Evolutionary conservation across 2,329 filamentous ascomycete species (phyloP).

Genomic region (Aureobasidium namibiae): DNA sequence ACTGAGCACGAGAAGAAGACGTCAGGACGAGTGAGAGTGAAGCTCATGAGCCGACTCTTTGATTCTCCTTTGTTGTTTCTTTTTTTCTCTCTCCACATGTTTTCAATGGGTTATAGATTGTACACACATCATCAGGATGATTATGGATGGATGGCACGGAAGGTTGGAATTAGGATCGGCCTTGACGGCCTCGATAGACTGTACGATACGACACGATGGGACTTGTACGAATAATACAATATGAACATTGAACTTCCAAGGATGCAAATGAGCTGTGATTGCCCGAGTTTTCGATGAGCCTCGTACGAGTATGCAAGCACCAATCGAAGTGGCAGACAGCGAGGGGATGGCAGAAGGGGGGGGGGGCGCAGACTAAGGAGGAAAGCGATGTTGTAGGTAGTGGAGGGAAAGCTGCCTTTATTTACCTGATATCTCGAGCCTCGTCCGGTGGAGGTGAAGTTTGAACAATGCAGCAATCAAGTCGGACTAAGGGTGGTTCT

Average conservation of each 20-base stretch:
- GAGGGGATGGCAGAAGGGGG: too few relatives aligned
- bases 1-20: slow-evolving; percentile 34
- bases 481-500: too few relatives aligned
- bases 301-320: too few relatives aligned
- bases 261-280: background rate
- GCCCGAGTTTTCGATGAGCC: too few relatives aligned
- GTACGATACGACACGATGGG: slow-evolving; percentile 5
- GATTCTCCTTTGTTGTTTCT: background rate
- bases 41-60: background rate
- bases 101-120: background rate
- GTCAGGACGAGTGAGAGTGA: background rate
- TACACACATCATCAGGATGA: slow-evolving; percentile 1
- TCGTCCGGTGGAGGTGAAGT: too few relatives aligned
- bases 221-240: background rate
- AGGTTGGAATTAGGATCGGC: background rate
- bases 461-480: too few relatives aligned
- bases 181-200: background rate
- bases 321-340: too few relatives aligned
- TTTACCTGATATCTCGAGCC: too few relatives aligned
- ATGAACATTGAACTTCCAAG: background rate
- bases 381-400: too few relatives aligned
- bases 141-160: background rate
- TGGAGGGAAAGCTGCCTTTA: too few relatives aligned
- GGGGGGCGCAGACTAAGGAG: too few relatives aligned
- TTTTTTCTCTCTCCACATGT: background rate